Evolutionary conservation across 176 grass and related monocot genomes (phyloP).

Genomic region (Hordeum marinum): DNA sequence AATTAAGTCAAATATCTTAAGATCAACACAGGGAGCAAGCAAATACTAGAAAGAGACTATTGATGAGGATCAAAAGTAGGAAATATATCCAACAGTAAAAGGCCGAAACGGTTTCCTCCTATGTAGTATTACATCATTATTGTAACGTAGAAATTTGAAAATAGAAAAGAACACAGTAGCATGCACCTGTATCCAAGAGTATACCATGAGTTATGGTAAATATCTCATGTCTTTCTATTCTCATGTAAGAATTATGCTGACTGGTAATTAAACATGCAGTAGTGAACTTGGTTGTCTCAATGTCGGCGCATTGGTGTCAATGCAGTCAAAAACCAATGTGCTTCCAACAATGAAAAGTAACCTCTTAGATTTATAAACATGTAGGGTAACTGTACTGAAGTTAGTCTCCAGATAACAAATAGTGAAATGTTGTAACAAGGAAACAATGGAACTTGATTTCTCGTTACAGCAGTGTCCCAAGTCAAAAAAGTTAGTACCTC

Average conservation of each 20-base stretch:
- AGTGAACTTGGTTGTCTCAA: background rate
- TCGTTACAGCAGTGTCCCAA: constrained; percentile 17
- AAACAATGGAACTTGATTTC: constrained; percentile 24
- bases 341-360: background rate
- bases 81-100: background rate
- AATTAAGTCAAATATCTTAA: constrained; percentile 19
- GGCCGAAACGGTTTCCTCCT: background rate
- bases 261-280: background rate
- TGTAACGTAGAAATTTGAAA: background rate
- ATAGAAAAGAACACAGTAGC: background rate
- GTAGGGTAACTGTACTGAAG: background rate
- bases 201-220: background rate
- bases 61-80: constrained; percentile 5
- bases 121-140: constrained; percentile 11
- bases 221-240: background rate
- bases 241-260: background rate
- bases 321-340: background rate
- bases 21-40: background rate
- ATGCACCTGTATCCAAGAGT: background rate
- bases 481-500: constrained; percentile 57
- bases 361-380: constrained; percentile 9
- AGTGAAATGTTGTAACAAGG: constrained; percentile 3
- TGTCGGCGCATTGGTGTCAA: background rate
- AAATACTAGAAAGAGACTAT: constrained; percentile 1
- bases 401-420: constrained; percentile 1